Base-by-base conservation (phyloP, 2,329 filamentous ascomycete genomes). In the Aspergillus calidoustus region DNA sequence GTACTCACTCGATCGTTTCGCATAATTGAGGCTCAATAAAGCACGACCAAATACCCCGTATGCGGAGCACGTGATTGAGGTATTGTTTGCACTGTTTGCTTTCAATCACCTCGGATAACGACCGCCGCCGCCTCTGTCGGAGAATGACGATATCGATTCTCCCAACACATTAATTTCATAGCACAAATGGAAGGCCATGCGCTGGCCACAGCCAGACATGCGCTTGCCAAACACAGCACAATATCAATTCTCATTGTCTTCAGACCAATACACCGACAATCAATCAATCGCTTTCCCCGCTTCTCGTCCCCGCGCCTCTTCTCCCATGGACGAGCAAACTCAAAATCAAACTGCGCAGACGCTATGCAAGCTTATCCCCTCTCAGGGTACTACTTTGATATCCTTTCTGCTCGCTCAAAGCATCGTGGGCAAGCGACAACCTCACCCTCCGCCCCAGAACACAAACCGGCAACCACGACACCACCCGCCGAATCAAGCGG, bases 331-430 rank as follows among this genome's bases (percentile, higher is more conserved):
- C 61, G 55, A 57, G 52, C 66, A 50, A 61, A 63, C 47, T 22
- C 57, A 34, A 23, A 57, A 28, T 17, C 58, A 28, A 54, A 57
- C 38, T 62, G 62, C n/a, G 30, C 64, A 31, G 60, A 62, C 1
- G 7, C 59, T 17, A 55, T 63, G n/a, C 79, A 80, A 61, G 75
- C 76, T 19, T 69, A 79, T 54, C 77, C 77, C 5, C 64, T 81
- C 17, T 74, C 78, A 1, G 79, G 79, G 9, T 82, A 81, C 60
- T 82, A 82, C 64, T 73, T 74, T 44, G 75, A 81, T 50, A 74
- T 82, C 19, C 72, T 82, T 31, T 69, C 71, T 9, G 69, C 71
- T 8, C 69, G 65, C 13, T 73, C 71, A 30, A 71, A 68, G 13
- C 72, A 72, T 57, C 53, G 43, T 44, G 60, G 57, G 5, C 68